Base-by-base conservation (phyloP, 2,329 filamentous ascomycete species). In the Microthyrium microscopicum region DNA sequence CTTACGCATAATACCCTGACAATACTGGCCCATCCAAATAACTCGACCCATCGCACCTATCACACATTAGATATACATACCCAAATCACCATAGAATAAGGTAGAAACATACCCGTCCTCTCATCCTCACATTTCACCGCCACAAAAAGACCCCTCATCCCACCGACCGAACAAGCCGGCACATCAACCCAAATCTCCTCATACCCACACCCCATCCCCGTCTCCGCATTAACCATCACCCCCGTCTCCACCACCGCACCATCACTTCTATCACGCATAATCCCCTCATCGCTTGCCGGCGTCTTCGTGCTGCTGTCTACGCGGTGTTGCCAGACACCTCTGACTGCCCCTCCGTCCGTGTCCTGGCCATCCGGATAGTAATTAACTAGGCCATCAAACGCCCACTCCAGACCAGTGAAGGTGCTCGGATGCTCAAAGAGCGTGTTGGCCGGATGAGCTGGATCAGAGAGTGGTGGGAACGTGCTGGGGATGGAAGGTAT, bases 181-280 rank as follows among this genome's bases (percentile, higher is more conserved):
- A 29, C 26, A 15, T 22, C 29, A 20, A 20, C 29, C 34, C 34
- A 36, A 5, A 55, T 40, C 12, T 50, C 48, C 42, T 45, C 39
- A 41, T 73, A 36, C 13, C 19, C 29, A 4, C 16, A 26, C 29
- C 26, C 34, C 4, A 22, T 19, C 8, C 34, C 34, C 20, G 34
- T 36, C 8, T 20, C 29, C 13, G 34, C 19, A 26, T 36, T 32
- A 5, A 20, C 20, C 27, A 32, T 33, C 5, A 17, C 27, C 11
- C 34, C 34, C n/a, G 21, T 26, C 28, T 36, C 34, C 19, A 33
- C n/a, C 13, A 17, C 19, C 17, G 20, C 21, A 13, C 17, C 28
- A 16, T 25, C 20, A n/a, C 17, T 18, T 5, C 20, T 16, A 20
- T 25, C 25, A 29, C 26, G 26, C 33, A 29, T 28, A 15, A 20